Evolutionary conservation across 257 asterid genomes (phyloP).

Genomic region (Scutellaria baicalensis): DNA sequence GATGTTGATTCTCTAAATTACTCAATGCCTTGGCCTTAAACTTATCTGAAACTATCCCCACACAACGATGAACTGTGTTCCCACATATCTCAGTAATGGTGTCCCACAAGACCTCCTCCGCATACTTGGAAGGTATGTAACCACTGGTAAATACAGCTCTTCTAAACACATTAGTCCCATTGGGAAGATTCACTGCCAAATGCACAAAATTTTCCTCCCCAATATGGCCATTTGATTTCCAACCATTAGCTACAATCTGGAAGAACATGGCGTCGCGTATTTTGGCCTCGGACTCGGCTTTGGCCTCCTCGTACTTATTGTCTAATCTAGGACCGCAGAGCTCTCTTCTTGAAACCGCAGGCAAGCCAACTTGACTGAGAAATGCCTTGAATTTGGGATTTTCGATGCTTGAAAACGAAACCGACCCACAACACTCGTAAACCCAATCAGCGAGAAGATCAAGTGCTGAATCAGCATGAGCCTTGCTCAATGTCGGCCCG

Average conservation of each 20-base stretch:
- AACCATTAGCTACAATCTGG: conserved; percentile 81
- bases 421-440: conserved; percentile 84
- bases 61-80: conserved; percentile 62
- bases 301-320: conserved; percentile 58
- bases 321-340: conserved; percentile 60
- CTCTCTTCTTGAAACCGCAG: conserved; percentile 54
- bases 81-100: conserved; percentile 79
- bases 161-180: conserved; percentile 75
- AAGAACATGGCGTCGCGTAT: conserved; percentile 97
- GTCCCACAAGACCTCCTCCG: conserved; percentile 87
- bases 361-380: conserved; percentile 73
- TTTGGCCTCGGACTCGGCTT: conserved; percentile 67
- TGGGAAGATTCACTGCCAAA: conserved; percentile 85
- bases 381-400: conserved; percentile 90
- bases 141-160: conserved; percentile 68
- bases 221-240: conserved; percentile 46
- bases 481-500: conserved; percentile 52
- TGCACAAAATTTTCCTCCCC: conserved; percentile 63
- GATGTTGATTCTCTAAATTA: conserved; percentile 72
- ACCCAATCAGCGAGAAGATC: conserved; percentile 86
- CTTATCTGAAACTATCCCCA: conserved; percentile 90
- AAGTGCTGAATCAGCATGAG: conserved; percentile 64
- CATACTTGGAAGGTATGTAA: conserved; percentile 57
- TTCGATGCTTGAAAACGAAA: conserved; percentile 71
- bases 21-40: conserved; percentile 72